Evolutionary conservation across 306 rosid species (phyloP).

Genomic region (Fragaria ananassa): DNA sequence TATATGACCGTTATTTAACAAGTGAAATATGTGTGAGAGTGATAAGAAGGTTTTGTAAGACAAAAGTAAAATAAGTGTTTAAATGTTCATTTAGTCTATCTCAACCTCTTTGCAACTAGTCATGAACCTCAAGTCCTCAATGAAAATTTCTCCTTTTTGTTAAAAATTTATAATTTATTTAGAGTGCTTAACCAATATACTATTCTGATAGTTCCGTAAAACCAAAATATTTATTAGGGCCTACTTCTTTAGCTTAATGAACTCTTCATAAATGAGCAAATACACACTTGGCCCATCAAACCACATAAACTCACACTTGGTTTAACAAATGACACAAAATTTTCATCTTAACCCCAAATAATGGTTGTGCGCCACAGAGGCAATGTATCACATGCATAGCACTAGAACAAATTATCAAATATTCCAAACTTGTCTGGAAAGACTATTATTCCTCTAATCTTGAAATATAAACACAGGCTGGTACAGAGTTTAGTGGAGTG

Average conservation of each 20-base stretch:
- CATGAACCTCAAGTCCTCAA: no score
- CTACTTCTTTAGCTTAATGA: neutral
- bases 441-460: slow-evolving; percentile 1
- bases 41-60: no score
- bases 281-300: neutral
- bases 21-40: no score
- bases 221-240: neutral
- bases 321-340: neutral
- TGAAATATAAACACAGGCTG: slow-evolving; percentile 21
- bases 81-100: no score
- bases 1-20: no score
- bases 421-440: slow-evolving; percentile 6
- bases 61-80: no score
- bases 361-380: neutral
- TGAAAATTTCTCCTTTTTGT: no score
- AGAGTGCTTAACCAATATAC: no score
- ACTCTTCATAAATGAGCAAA: neutral
- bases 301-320: neutral
- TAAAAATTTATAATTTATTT: no score
- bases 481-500: slow-evolving; percentile 2
- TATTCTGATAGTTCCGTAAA: no score
- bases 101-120: no score
- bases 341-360: neutral
- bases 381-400: slow-evolving; percentile 4
- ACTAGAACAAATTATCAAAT: neutral